Conservation (phyloP, 164 flowering plant species). For the Vitis amurensis region DNA sequence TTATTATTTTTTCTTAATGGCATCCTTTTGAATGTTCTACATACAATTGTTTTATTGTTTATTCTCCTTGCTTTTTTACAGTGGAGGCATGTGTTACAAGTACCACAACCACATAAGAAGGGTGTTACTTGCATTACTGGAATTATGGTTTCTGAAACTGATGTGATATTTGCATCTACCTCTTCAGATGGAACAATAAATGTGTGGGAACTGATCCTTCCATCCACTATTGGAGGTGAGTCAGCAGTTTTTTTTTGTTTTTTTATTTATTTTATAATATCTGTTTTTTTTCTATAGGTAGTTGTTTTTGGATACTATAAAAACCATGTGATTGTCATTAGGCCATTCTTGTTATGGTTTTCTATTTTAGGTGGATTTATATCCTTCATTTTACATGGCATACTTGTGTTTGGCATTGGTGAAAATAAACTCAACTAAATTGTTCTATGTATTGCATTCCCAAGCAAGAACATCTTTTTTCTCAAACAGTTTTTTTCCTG, state of each 20-base stretch:
- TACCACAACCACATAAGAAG: constrained; percentile 74
- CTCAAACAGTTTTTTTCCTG: neutral
- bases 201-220: constrained; percentile 71
- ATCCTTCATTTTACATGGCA: neutral
- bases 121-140: constrained; percentile 93
- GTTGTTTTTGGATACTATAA: too few species aligned
- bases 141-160: constrained; percentile 56
- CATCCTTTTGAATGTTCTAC: neutral
- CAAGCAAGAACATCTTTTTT: neutral
- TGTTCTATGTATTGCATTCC: neutral
- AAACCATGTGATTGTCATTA: too few species aligned
- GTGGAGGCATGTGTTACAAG: constrained; percentile 82
- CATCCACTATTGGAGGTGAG: constrained; percentile 61
- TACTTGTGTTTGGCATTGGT: neutral
- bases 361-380: neutral
- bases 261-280: too few species aligned
- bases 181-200: constrained; percentile 80
- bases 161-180: constrained; percentile 75
- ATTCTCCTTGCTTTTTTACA: constrained; percentile 23
- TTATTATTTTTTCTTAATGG: neutral
- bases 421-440: neutral
- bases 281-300: too few species aligned
- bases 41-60: neutral
- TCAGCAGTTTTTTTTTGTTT: neutral
- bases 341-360: neutral